These are phyloP conservation scores for Aphanoascus verrucosus DNA, from an alignment of 2,329 filamentous ascomycete genomes.

Conservation along the genomic window DNA sequence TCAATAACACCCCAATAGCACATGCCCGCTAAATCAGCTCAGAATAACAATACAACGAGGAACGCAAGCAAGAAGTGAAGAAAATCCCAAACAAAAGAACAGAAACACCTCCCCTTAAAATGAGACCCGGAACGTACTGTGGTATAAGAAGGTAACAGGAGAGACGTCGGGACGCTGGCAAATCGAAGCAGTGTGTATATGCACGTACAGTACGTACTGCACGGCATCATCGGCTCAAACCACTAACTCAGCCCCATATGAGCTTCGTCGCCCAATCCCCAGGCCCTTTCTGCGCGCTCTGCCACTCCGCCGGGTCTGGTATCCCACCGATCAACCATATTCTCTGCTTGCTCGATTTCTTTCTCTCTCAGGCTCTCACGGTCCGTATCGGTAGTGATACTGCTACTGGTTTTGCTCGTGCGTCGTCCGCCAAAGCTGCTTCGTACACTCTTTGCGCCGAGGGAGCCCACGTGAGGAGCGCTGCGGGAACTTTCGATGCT, in stretches of 20 bases:
- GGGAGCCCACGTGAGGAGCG: slow-evolving; percentile 15
- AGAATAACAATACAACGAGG: too few species aligned
- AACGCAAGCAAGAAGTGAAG: too few species aligned
- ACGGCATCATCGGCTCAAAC: neutral
- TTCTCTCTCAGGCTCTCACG: slow-evolving; percentile 24
- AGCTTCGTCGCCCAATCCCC: slow-evolving; percentile 75
- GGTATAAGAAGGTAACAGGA: too few species aligned
- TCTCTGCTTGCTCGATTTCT: slow-evolving; percentile 31
- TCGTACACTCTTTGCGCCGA: slow-evolving; percentile 18
- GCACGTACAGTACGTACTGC: too few species aligned
- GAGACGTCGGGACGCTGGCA: too few species aligned
- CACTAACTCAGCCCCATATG: slow-evolving; percentile 69
- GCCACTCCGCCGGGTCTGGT: slow-evolving; percentile 47
- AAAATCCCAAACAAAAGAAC: too few species aligned
- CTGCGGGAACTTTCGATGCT: slow-evolving; percentile 8
- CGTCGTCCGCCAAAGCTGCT: slow-evolving; percentile 11
- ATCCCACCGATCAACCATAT: slow-evolving; percentile 43
- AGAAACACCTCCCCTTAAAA: too few species aligned
- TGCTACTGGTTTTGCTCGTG: slow-evolving; percentile 13
- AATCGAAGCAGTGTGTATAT: too few species aligned
- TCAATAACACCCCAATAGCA: too few species aligned
- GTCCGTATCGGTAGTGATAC: slow-evolving; percentile 20
- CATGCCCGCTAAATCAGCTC: too few species aligned
- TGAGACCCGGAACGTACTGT: too few species aligned
- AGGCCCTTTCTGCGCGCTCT: slow-evolving; percentile 43